These are phyloP conservation scores for Phylloporus arenicola DNA, from an alignment of 768 basidiomycete species.

Conservation along the genomic window DNA sequence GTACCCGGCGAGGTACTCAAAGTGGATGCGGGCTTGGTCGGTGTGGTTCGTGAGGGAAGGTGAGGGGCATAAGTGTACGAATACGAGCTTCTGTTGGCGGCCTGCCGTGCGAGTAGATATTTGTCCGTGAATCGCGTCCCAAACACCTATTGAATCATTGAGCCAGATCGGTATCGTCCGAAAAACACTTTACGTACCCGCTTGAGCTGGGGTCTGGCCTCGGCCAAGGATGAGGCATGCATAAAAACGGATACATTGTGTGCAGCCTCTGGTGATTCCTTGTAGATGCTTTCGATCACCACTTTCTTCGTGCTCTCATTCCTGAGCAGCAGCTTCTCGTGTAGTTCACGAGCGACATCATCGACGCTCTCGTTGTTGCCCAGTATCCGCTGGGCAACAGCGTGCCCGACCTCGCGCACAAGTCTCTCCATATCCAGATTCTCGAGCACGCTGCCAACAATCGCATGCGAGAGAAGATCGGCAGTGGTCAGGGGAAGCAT, in stretches of 20 bases:
- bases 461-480: conserved; percentile 89
- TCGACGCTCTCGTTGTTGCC: conserved; percentile 95
- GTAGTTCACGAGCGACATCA: conserved; percentile 90
- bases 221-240: conserved; percentile 59
- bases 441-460: conserved; percentile 93
- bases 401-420: conserved; percentile 89
- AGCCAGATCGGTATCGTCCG: conserved; percentile 4
- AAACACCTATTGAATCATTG: conserved; percentile 53
- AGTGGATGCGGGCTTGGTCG: conserved; percentile 33
- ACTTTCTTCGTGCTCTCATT: conserved; percentile 98
- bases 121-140: conserved; percentile 98
- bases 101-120: conserved; percentile 73
- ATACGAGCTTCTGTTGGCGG: conserved; percentile 47
- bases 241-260: conserved; percentile 89
- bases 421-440: conserved; percentile 98
- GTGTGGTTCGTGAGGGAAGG: conserved; percentile 38
- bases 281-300: conserved; percentile 94
- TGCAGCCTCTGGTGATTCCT: conserved; percentile 78
- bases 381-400: conserved; percentile 87
- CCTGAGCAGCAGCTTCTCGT: conserved; percentile 82
- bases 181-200: conserved; percentile 47
- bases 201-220: conserved; percentile 73
- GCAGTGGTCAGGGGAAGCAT: conserved; percentile 97
- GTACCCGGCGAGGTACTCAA: conserved; percentile 20
- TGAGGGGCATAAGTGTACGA: conserved; percentile 52